Base-by-base conservation (phyloP, 306 rosid species). In the Arachis stenosperma region DNA sequence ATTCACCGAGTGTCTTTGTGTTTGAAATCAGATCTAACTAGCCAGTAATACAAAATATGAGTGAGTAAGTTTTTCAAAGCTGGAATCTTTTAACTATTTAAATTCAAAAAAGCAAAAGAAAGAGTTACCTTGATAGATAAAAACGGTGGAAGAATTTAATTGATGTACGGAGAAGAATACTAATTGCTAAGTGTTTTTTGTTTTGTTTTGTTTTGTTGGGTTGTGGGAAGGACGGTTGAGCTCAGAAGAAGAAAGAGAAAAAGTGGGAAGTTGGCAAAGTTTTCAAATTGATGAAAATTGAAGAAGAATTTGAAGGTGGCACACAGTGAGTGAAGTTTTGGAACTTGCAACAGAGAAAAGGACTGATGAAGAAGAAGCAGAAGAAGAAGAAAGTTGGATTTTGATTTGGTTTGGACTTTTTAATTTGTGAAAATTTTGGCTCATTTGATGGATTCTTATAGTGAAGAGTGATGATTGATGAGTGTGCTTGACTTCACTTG, bases 11-110 rank as follows among this genome's bases (percentile, higher is more conserved):
- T 17, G 27, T 14, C 8, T 47, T 7, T 53, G 39, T 17, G 27
- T 14, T 51, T 53, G 36, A 43, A 79, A 75, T 64, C 77, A 84
- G 90, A 86, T 85, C 87, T 69, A 62, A 55, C 7, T 44, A 63
- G 79, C 46, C 7, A 43, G 43, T 17, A 39, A 61, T 3, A 47
- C 54, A 9, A 79, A 61, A 61, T 8, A 39, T 13, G 61, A 3
- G 5, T 4, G 37, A 2, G 4, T 3, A 8, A 14, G 13, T 0
- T 5, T 5, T 12, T 55, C 59, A 27, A 71, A 75, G 50, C 6
- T 59, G 57, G 54, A 67, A 62, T 6, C 11, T 61, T 78, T 41
- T 41, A 61, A 36, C 74, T 37, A 52, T 53, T 73, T 58, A 63
- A 46, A 65, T 46, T 65, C 39, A 75, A 63, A 76, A 54, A 17